Evolutionary conservation across 2,329 filamentous ascomycete genomes (phyloP).

Genomic region (Hymenoscyphus salicellus): DNA sequence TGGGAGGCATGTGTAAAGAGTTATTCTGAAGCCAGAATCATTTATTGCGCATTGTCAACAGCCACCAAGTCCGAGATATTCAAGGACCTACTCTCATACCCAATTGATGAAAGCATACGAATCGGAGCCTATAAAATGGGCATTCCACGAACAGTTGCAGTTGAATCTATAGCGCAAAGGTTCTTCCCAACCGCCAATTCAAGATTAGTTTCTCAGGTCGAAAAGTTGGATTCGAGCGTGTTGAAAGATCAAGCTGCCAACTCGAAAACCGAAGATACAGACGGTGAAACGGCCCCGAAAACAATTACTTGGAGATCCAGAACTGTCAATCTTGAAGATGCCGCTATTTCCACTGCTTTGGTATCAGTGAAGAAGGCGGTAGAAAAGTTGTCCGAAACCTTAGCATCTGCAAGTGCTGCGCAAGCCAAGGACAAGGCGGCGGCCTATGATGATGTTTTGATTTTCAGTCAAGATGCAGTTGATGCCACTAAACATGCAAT

Average conservation of each 20-base stretch:
- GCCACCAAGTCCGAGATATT: conserved; percentile 71
- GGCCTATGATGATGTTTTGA: conserved; percentile 87
- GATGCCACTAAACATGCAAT: conserved; percentile 92
- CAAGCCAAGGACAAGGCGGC: conserved; percentile 68
- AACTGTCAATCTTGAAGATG: conserved; percentile 86
- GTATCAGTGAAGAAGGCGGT: conserved; percentile 62
- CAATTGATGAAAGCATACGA: conserved; percentile 87
- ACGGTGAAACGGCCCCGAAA: conserved; percentile 60
- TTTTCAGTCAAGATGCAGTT: conserved; percentile 86
- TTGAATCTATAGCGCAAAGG: conserved; percentile 73
- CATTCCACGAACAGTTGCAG: conserved; percentile 78
- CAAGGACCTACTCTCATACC: conserved; percentile 80
- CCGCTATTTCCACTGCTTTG: conserved; percentile 82
- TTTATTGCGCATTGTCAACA: conserved; percentile 74
- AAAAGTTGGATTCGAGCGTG: conserved; percentile 65
- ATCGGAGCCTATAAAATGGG: conserved; percentile 93
- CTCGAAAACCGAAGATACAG: conserved; percentile 49
- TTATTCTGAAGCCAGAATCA: conserved; percentile 74
- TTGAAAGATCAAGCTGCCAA: conserved; percentile 56
- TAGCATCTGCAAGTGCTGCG: conserved; percentile 44
- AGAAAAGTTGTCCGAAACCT: conserved; percentile 46
- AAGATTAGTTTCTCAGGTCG: conserved; percentile 63
- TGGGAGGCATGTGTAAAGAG: conserved; percentile 77
- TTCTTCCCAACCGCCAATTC: conserved; percentile 68
- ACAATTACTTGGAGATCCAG: conserved; percentile 83